Base-by-base conservation (phyloP, 192 early-diverging fungal genomes). In the Podila minutissima region DNA sequence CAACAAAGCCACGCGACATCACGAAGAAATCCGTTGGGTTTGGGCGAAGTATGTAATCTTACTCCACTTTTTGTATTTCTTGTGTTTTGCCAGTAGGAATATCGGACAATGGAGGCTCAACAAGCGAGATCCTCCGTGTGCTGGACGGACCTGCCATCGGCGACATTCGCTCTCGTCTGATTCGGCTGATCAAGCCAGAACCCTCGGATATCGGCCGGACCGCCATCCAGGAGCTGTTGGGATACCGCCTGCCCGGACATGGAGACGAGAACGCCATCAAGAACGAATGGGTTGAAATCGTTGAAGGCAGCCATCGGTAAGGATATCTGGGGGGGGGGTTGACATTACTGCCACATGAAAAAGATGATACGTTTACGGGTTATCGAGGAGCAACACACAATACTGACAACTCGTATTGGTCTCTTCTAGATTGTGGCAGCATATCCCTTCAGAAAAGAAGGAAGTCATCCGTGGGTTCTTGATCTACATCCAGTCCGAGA, bases 91-190 rank as follows among this genome's bases (percentile, higher is more conserved):
- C 64, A 81, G 77, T 94, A 64, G 92, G 91, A 48, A 88, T 94
- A n/a, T 88, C 86, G 15, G 93, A 94, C 67, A 92, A 94, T 71
- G 93, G 91, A 69, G 88, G 88, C 11, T 86, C 87, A 12, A 88
- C 86, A 35, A 88, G 86, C 67, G 92, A 93, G 67, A 89, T 94
- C 26, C 77, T 94, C 33, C 87, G 91, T 65, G 90, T 93, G 31
- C 77, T 94, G 10, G 93, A 92, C 31, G 93, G 93, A 9, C 93
- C 93, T 9, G 90, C 87, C 33, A 93, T 94, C 75, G 93, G 93
- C 32, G 93, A 93, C 75, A 84, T 93, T 50, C 84, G 93, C 12
- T 91, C 89, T 11, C 66, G 93, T 19, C 48, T 93, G 12, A 88
- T 91, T 58, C 85, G 93, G 13, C 78, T 94, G 10, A 91, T 92